Base-by-base conservation (phyloP, 73 alveolate species). In the Paramecium sexaurelia region DNA sequence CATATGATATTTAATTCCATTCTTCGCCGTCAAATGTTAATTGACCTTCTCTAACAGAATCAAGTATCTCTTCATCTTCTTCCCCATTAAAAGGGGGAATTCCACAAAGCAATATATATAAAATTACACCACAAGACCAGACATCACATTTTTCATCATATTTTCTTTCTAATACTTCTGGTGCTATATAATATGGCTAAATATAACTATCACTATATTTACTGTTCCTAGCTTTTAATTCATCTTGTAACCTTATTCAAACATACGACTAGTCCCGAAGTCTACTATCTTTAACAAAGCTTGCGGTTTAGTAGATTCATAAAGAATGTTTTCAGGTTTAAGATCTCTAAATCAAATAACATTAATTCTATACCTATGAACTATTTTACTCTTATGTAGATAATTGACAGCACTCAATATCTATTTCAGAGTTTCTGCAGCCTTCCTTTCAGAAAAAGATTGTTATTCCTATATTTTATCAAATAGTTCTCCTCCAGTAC, bases 121-220 rank as follows among this genome's bases (percentile, higher is more conserved):
- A 86, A 84, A 95, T 91, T 51, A 95, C 96, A 8, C 98, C 98
- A 93, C 96, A 95, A 47, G 96, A 68, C 97, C 97, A 95, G 40
- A 93, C 94, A 95, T 95, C 97, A 85, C 97, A 87, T 93, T 93
- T 95, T 85, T 95, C 97, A 91, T 95, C 96, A 91, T 95, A 95
- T 89, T 92, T 89, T 86, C 93, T 67, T 39, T 90, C 96, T 33
- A 95, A 43, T 1, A 95, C 98, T 91, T 95, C 98, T 10, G 98
- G 98, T 7, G 98, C 94, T 39, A 88, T 88, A 71, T 88, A 88
- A 43, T 88, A 88, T 13, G 94, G 94, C 90, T 78, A 78, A 29
- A 78, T 22, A 17, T 22, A 78, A 43, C 19, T 1, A 78, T 39
- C 45, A 26, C 7, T 29, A 0, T n/a, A 37, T n/a, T 41, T 78